Conservation (phyloP, 495 filamentous ascomycete species). For the Trichocladium uniseriatum region DNA sequence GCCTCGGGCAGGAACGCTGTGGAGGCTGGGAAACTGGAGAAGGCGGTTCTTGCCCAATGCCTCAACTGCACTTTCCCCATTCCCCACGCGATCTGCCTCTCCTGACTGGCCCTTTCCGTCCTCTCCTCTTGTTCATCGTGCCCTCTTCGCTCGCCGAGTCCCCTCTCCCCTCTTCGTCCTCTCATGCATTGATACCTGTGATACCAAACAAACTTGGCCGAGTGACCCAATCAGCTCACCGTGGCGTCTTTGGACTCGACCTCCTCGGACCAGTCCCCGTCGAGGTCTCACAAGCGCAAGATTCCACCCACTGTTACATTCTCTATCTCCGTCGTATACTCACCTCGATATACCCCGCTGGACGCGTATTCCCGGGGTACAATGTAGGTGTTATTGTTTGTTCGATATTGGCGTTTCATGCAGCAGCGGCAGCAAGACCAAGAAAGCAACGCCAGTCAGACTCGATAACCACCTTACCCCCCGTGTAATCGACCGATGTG, state of each 20-base stretch:
- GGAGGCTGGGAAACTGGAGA: not conserved
- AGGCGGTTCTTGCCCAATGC: not conserved
- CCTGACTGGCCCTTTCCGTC: conserved; percentile 12
- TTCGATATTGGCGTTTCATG: no score
- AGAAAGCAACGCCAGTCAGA: no score
- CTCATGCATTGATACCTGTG: conserved; percentile 29
- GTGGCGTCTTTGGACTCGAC: not conserved
- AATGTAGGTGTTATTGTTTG: no score
- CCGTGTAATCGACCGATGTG: no score
- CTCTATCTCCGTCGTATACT: no score
- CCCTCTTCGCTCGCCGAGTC: no score
- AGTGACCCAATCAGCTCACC: conserved; percentile 12
- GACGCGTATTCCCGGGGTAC: no score
- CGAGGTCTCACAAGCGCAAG: no score
- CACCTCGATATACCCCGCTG: not conserved
- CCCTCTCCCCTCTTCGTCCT: conserved; percentile 7
- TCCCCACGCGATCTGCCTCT: conserved; percentile 7
- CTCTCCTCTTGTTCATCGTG: no score
- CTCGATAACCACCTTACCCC: no score
- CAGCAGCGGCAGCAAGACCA: no score
- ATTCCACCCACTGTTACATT: conserved; percentile 25
- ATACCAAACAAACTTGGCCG: conserved; percentile 23
- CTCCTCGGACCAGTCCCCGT: not conserved
- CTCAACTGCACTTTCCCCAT: not conserved
- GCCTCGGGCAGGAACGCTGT: conserved; percentile 3